These are phyloP conservation scores for Amaranthus palmeri DNA, from an alignment of 148 eudicot genomes.

Conservation along the genomic window DNA sequence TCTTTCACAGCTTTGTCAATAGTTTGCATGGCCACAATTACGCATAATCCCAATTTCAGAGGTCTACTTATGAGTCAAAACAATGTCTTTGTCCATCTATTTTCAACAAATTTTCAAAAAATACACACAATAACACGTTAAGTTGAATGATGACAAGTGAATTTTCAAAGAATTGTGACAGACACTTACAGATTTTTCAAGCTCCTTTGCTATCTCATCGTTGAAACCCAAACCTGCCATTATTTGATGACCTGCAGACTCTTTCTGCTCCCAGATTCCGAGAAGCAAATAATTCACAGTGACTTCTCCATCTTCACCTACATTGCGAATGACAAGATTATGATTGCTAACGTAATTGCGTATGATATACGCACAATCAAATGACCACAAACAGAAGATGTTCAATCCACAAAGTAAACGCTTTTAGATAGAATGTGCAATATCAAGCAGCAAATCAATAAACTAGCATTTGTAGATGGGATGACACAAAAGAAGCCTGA, in stretches of 20 bases:
- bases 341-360: background rate
- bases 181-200: constrained; percentile 64
- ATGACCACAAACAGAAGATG: background rate
- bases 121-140: background rate
- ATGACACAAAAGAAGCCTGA: background rate
- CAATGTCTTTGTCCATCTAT: constrained; percentile 75
- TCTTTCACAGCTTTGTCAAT: constrained; percentile 1
- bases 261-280: constrained; percentile 77
- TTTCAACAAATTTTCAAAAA: constrained; percentile 2
- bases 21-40: background rate
- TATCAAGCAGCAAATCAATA: background rate
- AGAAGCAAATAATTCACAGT: constrained; percentile 64
- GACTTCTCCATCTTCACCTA: constrained; percentile 86
- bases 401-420: constrained; percentile 1
- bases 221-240: constrained; percentile 64
- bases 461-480: background rate
- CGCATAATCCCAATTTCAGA: constrained; percentile 5
- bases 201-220: constrained; percentile 75
- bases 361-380: background rate
- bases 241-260: constrained; percentile 65
- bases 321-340: constrained; percentile 8
- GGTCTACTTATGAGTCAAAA: constrained; percentile 44
- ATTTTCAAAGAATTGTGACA: constrained; percentile 2
- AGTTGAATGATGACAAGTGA: background rate
- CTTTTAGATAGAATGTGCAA: background rate